phyloP scores from a whole-genome alignment of 257 asterid genomes.

The Hygrophila difformis region DNA sequence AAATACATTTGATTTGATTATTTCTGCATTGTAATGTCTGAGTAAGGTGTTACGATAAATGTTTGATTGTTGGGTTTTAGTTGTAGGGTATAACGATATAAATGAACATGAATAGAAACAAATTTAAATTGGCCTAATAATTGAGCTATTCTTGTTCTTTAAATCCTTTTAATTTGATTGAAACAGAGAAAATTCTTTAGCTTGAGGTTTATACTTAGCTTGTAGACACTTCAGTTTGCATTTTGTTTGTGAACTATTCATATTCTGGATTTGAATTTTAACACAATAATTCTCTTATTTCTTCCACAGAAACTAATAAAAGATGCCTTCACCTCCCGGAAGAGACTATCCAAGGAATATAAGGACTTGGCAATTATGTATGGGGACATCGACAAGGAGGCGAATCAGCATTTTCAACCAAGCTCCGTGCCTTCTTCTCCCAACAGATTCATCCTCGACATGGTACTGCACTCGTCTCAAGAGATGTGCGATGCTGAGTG shows the following conservation, averaged over 20 bases:
- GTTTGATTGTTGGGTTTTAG: too few species aligned
- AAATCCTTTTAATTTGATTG: too few species aligned
- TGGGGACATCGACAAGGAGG: slow-evolving; percentile 52
- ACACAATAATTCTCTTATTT: slow-evolving; percentile 2
- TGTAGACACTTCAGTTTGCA: background rate
- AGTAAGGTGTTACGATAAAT: too few species aligned
- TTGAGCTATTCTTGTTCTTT: too few species aligned
- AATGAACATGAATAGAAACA: too few species aligned
- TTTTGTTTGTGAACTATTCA: background rate
- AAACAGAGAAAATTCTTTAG: too few species aligned
- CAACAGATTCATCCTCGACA: slow-evolving; percentile 11
- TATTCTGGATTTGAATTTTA: background rate
- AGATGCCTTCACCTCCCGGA: slow-evolving; percentile 48
- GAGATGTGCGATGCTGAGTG: slow-evolving; percentile 44
- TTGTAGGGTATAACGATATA: too few species aligned
- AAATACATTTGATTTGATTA: too few species aligned
- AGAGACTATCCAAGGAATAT: slow-evolving; percentile 69
- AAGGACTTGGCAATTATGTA: slow-evolving; percentile 48
- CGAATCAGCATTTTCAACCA: slow-evolving; percentile 22
- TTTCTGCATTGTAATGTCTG: too few species aligned
- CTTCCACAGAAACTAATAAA: slow-evolving; percentile 41
- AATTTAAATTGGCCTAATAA: too few species aligned
- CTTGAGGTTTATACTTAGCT: too few species aligned
- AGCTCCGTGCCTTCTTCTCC: slow-evolving; percentile 17
- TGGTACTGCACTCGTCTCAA: slow-evolving; percentile 13